Evolutionary conservation across 129 eudicot species (phyloP).

Genomic region (Scalesia atractyloides): DNA sequence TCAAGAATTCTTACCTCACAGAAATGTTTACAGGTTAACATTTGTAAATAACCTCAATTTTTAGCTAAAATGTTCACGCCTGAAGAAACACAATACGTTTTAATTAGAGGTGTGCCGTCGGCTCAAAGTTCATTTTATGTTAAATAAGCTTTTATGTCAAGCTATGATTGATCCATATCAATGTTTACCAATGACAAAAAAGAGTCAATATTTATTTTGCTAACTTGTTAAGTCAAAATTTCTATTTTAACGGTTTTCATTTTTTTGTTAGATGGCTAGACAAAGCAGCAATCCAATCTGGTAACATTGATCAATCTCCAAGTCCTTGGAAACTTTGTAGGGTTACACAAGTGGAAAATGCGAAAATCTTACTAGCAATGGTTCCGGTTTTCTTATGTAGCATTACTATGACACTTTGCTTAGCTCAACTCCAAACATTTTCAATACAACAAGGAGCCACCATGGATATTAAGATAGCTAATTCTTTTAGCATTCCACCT

Average conservation of each 20-base stretch:
- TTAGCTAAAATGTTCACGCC: too few species aligned
- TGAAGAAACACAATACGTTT: too few species aligned
- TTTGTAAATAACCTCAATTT: background rate
- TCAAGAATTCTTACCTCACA: slow-evolving; percentile 59
- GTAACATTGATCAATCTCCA: slow-evolving; percentile 18
- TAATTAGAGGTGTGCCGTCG: too few species aligned
- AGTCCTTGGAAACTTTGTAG: slow-evolving; percentile 78
- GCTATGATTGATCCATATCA: too few species aligned
- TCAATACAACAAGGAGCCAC: slow-evolving; percentile 71
- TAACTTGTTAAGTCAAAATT: too few species aligned
- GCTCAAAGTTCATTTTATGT: too few species aligned
- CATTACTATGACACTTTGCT: slow-evolving; percentile 67
- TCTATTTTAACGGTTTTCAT: background rate
- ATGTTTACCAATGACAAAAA: too few species aligned
- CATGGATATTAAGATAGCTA: slow-evolving; percentile 63
- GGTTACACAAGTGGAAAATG: slow-evolving; percentile 90
- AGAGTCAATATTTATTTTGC: too few species aligned
- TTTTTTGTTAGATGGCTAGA: slow-evolving; percentile 57
- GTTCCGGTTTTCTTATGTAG: slow-evolving; percentile 63
- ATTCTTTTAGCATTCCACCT: slow-evolving; percentile 59
- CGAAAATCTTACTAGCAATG: slow-evolving; percentile 66
- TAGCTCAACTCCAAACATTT: slow-evolving; percentile 83
- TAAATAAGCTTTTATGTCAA: too few species aligned
- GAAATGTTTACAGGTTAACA: slow-evolving; percentile 58
- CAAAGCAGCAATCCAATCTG: slow-evolving; percentile 67